Percentiles rank a stretch among this genome's conserved stretches.
Conservation (phyloP, 2,329 filamentous ascomycete species). For the Thermomyces lanuginosus region DNA sequence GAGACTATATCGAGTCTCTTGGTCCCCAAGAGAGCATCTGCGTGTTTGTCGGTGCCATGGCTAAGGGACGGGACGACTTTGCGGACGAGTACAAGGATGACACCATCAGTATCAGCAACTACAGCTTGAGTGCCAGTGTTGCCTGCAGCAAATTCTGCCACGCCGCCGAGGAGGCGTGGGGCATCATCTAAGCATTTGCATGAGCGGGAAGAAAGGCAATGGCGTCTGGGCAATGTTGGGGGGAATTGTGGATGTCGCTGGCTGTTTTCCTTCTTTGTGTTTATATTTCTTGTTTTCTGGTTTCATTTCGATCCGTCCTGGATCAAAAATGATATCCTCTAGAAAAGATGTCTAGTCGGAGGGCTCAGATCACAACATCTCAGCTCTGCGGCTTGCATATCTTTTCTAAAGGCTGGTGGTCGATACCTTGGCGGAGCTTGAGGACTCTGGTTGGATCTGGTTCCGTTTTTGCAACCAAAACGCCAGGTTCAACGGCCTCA, state of each 20-base stretch:
- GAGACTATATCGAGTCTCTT: constrained; percentile 73
- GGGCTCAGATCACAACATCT: constrained; percentile 58
- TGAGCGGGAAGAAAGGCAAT: background rate
- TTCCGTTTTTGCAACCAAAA: constrained; percentile 73
- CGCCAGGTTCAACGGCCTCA: constrained; percentile 51
- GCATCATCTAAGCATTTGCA: constrained; percentile 53
- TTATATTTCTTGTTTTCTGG: constrained; percentile 1
- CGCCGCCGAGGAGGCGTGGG: constrained; percentile 91
- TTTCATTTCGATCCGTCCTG: constrained; percentile 1
- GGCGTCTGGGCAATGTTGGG: background rate
- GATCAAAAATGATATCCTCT: constrained; percentile 1
- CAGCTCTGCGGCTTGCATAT: constrained; percentile 31
- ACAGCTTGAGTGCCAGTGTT: constrained; percentile 89
- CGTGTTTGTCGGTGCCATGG: constrained; percentile 97
- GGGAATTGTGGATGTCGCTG: too few species aligned
- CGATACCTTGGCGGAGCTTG: constrained; percentile 29
- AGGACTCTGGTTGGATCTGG: constrained; percentile 49
- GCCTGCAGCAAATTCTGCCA: constrained; percentile 99
- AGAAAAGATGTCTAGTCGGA: constrained; percentile 18
- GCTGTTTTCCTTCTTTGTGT: background rate
- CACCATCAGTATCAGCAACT: constrained; percentile 96
- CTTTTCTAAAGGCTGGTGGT: constrained; percentile 5
- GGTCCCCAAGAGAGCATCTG: constrained; percentile 80
- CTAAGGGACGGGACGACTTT: constrained; percentile 89
- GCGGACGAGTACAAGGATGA: constrained; percentile 90